These are phyloP conservation scores for Lodderomyces elongisporus DNA, from an alignment of 1,139 yeast genomes.

Conservation along the genomic window DNA sequence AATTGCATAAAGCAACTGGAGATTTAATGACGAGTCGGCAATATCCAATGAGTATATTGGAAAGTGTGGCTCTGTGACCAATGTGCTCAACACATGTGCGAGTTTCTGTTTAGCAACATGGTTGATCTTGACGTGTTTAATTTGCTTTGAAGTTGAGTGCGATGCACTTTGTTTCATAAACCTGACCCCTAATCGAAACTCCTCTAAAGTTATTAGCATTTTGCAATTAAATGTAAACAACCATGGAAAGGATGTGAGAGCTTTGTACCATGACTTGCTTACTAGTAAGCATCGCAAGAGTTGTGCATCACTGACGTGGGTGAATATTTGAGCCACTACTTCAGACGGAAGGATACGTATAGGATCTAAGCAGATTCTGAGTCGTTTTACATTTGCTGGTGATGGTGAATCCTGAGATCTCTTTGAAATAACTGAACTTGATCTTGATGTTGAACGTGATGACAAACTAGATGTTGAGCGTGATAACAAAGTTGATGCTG, in stretches of 20 bases:
- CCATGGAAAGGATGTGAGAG: conserved; percentile 17
- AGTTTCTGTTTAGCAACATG: conserved; percentile 18
- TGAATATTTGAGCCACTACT: conserved; percentile 25
- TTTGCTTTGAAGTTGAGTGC: conserved; percentile 15
- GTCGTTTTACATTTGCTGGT: conserved; percentile 5
- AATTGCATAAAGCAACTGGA: conserved; percentile 22
- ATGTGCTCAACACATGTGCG: conserved; percentile 23
- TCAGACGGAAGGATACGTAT: conserved; percentile 27
- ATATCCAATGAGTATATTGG: conserved; percentile 20
- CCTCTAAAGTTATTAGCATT: conserved; percentile 21
- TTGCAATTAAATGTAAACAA: conserved; percentile 27
- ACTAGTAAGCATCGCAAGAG: conserved; percentile 29
- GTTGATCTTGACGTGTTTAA: conserved; percentile 21
- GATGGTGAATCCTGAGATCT: neutral
- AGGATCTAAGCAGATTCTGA: conserved; percentile 22
- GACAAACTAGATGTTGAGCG: too few species aligned
- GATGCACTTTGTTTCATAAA: conserved; percentile 21
- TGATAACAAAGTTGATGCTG: neutral
- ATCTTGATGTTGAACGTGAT: neutral
- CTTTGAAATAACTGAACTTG: too few species aligned
- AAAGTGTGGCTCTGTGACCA: conserved; percentile 18
- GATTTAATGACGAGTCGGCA: conserved; percentile 20
- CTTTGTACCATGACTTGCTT: conserved; percentile 28
- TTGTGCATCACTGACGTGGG: conserved; percentile 16
- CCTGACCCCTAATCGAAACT: conserved; percentile 26